A percentile compares a stretch with the other conserved stretches of the same genome.
Evolutionary conservation across 2,329 filamentous ascomycete species (phyloP).

Genomic region (Curvularia hawaiiensis): DNA sequence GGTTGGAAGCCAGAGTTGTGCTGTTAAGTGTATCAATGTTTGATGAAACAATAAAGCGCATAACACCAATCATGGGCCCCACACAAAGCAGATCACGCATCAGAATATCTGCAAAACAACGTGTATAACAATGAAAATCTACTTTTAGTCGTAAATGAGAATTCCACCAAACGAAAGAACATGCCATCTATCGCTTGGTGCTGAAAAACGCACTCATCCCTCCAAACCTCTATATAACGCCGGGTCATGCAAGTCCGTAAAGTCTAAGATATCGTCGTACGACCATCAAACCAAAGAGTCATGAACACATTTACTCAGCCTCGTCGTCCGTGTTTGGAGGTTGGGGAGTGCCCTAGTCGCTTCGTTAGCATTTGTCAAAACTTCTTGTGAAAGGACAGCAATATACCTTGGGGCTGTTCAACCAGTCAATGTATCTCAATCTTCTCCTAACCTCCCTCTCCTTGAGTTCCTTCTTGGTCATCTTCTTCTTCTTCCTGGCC

Average conservation of each 20-base stretch:
- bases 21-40: neutral
- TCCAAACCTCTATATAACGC: conserved; percentile 27
- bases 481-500: conserved; percentile 96
- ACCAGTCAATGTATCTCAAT: conserved; percentile 78
- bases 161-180: conserved; percentile 14
- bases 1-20: neutral
- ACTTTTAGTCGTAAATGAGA: conserved; percentile 20
- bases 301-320: conserved; percentile 35
- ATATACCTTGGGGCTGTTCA: conserved; percentile 70
- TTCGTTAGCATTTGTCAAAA: conserved; percentile 25
- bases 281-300: conserved; percentile 13
- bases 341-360: conserved; percentile 45
- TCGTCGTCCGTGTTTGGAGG: conserved; percentile 50
- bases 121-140: conserved; percentile 4
- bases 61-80: neutral
- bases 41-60: neutral
- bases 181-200: conserved; percentile 17
- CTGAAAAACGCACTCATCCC: conserved; percentile 10
- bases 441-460: conserved; percentile 86
- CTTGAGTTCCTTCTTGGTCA: conserved; percentile 95
- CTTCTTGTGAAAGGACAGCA: neutral
- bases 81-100: neutral
- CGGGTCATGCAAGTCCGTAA: conserved; percentile 27
- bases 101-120: neutral
- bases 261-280: conserved; percentile 20